Evolutionary conservation across 371 early-diverging fungal species (phyloP), one percentile per base, ranked within the genome.

Genomic region (Mucor irregularis): DNA sequence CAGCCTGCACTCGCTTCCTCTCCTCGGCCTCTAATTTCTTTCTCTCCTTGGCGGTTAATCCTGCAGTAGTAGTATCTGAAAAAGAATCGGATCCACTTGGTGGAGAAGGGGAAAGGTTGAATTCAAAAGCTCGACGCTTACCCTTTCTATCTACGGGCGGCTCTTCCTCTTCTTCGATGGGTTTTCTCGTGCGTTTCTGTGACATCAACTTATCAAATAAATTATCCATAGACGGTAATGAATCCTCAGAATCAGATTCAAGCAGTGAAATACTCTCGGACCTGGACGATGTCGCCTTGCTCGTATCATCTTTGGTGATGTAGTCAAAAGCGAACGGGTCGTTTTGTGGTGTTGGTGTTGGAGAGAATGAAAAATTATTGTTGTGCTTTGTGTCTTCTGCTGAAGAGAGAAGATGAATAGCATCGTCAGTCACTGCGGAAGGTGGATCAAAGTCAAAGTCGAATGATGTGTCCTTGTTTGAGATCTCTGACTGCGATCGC

Each of bases 131-230:
- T 46, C 26, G 25, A 21, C 30, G 19, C 34, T 56, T 50, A 14
- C 48, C 50, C 13, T 61, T 50, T 33, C 56, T 22, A 11, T 49
- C 45, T 39, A 53, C 44, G 16, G 17, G 14, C 8, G 26, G n/a
- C 1, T 9, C 10, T 38, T 45, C 25, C 4, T 11, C 28, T 37
- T 2, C 11, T 17, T n/a, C 11, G 24, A 5, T 2, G n/a, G 28
- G 4, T n/a, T n/a, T n/a, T n/a, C n/a, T n/a, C n/a, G n/a, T n/a
- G 11, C 26, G 11, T 24, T 53, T 49, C 30, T 53, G 31, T 14
- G 35, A 16, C 22, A 64, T 22, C 4, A 64, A 30, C 3, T 64
- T 31, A n/a, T 51, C 43, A 25, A 64, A 55, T 19, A 64, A 64
- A 5, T 53, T 50, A 22, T 51, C 24, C 4, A 25, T 8, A 5